Base-by-base conservation (phyloP, 2,329 filamentous ascomycete genomes). In the Balansia obtecta region DNA sequence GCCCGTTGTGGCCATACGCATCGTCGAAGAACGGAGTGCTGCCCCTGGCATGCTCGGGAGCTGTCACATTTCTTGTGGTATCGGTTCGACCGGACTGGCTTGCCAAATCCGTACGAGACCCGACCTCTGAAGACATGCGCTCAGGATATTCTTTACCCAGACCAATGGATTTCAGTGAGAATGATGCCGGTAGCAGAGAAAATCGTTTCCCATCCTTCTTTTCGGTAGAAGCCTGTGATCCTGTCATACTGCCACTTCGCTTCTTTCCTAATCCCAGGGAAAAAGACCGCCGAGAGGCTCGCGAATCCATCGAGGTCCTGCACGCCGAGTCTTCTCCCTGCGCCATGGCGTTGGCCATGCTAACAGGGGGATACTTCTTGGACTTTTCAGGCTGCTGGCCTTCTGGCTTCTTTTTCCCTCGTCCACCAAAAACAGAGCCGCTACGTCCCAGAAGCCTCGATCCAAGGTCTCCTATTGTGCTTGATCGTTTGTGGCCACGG, bases 381-480 rank as follows among this genome's bases (percentile, higher is more conserved):
- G 77, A 71, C 54, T 83, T 82, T 63, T 87, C 67, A 81, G 55
- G 74, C 69, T 51, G 66, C 34, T 53, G 51, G 15, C 16, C n/a
- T 30, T 75, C 77, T 9, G 70, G 60, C 53, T 75, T 71, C 64
- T 75, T 77, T 62, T 75, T 74, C 57, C 65, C 65, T 62, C 72
- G 71, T 39, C 79, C 76, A n/a, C 85, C 82, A 62, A 93, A 90
- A 52, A 93, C 75, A 9, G 88, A 93, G 13, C 85, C 86, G 56
- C 83, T 88, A 54, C 90, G 83, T 41, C 88, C 87, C 66, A 95
- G 86, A 37, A 95, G 72, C 68, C 86, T 93, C 59, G 87, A 88
- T 49, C 87, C 82, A 52, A 96, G 80, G 67, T 79, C 88, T 62
- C 81, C 88, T 71, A 87, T 87, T 56, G 86, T 86, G 69, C 79